Percentiles rank a stretch among this genome's conserved stretches.
Conservation (phyloP, 2,329 filamentous ascomycete species). For the Passalora sequoiae region DNA sequence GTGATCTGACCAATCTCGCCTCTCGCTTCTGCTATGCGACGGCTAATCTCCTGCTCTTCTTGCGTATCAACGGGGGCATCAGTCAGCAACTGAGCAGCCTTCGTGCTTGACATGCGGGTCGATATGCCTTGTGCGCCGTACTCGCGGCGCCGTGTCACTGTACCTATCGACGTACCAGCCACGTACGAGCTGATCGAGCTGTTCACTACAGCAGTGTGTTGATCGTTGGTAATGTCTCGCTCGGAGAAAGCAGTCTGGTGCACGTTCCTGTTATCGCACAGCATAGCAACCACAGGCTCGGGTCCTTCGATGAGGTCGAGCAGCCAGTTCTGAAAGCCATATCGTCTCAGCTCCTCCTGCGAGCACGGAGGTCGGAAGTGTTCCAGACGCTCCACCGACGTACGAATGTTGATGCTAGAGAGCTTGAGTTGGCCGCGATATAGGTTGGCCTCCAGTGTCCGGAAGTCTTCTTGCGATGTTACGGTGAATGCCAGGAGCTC, state of each 20-base stretch:
- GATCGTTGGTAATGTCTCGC: conserved; percentile 58
- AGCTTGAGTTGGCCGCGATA: conserved; percentile 60
- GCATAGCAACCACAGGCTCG: conserved; percentile 76
- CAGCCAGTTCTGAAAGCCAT: conserved; percentile 73
- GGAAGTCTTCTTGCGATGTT: conserved; percentile 70
- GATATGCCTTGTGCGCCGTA: conserved; percentile 72
- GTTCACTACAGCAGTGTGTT: conserved; percentile 58
- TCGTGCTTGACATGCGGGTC: conserved; percentile 59
- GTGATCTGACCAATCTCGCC: conserved; percentile 38
- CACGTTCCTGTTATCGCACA: conserved; percentile 68
- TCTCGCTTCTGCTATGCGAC: conserved; percentile 43
- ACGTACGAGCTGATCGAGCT: conserved; percentile 63
- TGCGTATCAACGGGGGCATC: conserved; percentile 67
- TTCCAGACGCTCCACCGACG: conserved; percentile 51
- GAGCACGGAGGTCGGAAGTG: conserved; percentile 54
- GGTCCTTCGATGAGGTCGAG: conserved; percentile 77
- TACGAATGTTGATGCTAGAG: conserved; percentile 66
- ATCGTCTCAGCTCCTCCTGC: conserved; percentile 49
- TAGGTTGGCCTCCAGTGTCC: conserved; percentile 62
- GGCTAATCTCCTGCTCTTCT: conserved; percentile 58
- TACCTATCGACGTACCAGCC: conserved; percentile 60
- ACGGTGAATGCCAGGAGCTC: conserved; percentile 64
- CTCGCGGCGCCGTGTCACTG: conserved; percentile 66
- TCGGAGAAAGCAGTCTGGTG: conserved; percentile 64
- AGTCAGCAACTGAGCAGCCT: conserved; percentile 64